Conservation (phyloP, 2,329 filamentous ascomycete species). For the Ceratocystis albifundus region DNA sequence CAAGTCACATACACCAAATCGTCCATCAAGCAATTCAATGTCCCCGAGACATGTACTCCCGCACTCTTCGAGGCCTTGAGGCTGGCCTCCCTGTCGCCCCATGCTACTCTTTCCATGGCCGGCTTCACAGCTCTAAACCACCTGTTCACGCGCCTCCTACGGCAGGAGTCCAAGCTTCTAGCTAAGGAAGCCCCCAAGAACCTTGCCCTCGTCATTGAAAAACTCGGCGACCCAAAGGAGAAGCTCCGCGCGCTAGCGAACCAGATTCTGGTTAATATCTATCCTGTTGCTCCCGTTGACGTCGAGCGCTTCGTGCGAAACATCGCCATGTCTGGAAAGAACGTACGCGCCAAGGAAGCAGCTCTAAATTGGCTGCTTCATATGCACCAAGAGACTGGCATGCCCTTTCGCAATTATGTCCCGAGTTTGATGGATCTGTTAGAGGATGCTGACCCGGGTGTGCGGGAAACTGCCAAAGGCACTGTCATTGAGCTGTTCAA, state of each 20-base stretch:
- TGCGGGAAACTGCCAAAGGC: slow-evolving; percentile 71
- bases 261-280: slow-evolving; percentile 67
- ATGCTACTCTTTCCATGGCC: slow-evolving; percentile 65
- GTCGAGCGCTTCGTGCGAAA: slow-evolving; percentile 73
- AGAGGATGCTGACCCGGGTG: slow-evolving; percentile 79
- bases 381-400: slow-evolving; percentile 69
- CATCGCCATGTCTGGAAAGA: slow-evolving; percentile 65
- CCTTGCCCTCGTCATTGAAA: slow-evolving; percentile 66
- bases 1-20: slow-evolving; percentile 68
- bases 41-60: slow-evolving; percentile 60
- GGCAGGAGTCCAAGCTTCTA: slow-evolving; percentile 68
- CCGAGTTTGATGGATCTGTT: slow-evolving; percentile 72
- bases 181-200: slow-evolving; percentile 59
- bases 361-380: slow-evolving; percentile 74
- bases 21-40: slow-evolving; percentile 83
- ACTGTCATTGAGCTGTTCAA: slow-evolving; percentile 79
- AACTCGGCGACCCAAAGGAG: slow-evolving; percentile 79
- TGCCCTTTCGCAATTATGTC: slow-evolving; percentile 76
- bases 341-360: slow-evolving; percentile 71
- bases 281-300: slow-evolving; percentile 55
- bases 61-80: slow-evolving; percentile 74
- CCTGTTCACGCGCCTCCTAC: slow-evolving; percentile 70
- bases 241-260: slow-evolving; percentile 64
- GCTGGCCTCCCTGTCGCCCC: slow-evolving; percentile 61
- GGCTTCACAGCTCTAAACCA: slow-evolving; percentile 83